phyloP scores from a whole-genome alignment of 805 yeast species.

The Teunomyces funiuensis region DNA sequence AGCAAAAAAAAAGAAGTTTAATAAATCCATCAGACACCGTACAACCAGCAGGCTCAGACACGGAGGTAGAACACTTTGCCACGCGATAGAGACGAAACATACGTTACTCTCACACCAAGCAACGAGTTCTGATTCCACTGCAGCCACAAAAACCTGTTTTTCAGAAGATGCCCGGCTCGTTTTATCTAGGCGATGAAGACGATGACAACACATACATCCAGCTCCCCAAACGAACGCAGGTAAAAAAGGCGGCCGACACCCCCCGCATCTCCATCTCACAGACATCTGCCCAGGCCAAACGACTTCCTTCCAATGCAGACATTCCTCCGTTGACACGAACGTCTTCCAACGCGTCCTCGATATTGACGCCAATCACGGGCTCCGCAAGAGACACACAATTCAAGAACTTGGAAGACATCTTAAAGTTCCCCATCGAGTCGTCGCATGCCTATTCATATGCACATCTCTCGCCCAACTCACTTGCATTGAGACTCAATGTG shows the following conservation, averaged over 20 bases:
- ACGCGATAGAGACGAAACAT: no score
- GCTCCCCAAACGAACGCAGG: slow-evolving; percentile 7
- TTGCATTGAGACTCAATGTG: slow-evolving; percentile 72
- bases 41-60: no score
- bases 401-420: slow-evolving; percentile 36
- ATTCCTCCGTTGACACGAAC: slow-evolving; percentile 1
- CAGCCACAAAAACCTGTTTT: not conserved
- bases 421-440: slow-evolving; percentile 72
- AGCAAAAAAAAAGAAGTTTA: no score
- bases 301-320: not conserved
- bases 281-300: slow-evolving; percentile 1
- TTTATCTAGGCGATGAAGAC: slow-evolving; percentile 9
- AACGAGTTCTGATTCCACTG: no score
- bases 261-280: not conserved
- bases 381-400: slow-evolving; percentile 5
- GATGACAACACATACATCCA: slow-evolving; percentile 7
- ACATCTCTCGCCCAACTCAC: slow-evolving; percentile 74
- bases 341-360: not conserved
- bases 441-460: slow-evolving; percentile 86
- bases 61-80: no score
- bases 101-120: no score
- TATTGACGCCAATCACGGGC: not conserved
- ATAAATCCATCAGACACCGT: no score
- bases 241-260: not conserved
- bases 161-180: slow-evolving; percentile 8